Base-by-base conservation (phyloP, 2,329 filamentous ascomycete species). In the Fusarium chlamydosporum region DNA sequence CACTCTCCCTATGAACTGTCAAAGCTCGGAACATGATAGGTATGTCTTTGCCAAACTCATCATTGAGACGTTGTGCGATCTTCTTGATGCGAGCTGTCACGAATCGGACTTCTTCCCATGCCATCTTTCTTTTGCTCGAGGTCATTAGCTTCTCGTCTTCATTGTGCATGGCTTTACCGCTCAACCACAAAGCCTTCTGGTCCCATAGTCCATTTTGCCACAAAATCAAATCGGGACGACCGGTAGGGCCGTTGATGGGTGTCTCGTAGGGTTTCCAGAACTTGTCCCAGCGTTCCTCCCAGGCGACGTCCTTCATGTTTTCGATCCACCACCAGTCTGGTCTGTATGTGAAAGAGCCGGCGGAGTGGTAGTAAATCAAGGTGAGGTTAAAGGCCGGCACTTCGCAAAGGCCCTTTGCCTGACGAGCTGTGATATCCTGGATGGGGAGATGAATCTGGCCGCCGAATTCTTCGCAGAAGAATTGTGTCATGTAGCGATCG, bases 251-350 rank as follows among this genome's bases (percentile, higher is more conserved):
- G 4, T 69, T 61, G 2, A 70, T 66, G 0, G 64, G 52, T 5
- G 47, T 38, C n/a, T 70, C 31, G 2, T 64, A 64, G 5, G 64
- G 68, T 2, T 51, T 66, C 68, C 67, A 71, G 26, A 61, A 42
- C 6, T 54, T 65, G 6, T 68, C 46, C 60, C 64, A 70, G 1
- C 66, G 41, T 26, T 69, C 66, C 45, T 69, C 67, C 54, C 59
- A 70, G 0, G 67, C 55, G 2, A 71, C 54, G 6, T 62, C 37
- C 20, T 71, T 68, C 20, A 71, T 53, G 7, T 67, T 61, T 2
- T 68, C 34, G 5, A 71, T 70, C 68, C 67, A 70, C 68, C 68
- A 71, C 68, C 68, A 70, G 41, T 70, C 51, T 1, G 68, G 68
- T 12, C 61, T 26, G 34, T 71, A 65, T 20, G 59, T 71, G 13